A percentile compares a stretch with the other conserved stretches of the same genome.
Conservation (phyloP, 1,284 basidiomycete species). For the Ustilago lituana region DNA sequence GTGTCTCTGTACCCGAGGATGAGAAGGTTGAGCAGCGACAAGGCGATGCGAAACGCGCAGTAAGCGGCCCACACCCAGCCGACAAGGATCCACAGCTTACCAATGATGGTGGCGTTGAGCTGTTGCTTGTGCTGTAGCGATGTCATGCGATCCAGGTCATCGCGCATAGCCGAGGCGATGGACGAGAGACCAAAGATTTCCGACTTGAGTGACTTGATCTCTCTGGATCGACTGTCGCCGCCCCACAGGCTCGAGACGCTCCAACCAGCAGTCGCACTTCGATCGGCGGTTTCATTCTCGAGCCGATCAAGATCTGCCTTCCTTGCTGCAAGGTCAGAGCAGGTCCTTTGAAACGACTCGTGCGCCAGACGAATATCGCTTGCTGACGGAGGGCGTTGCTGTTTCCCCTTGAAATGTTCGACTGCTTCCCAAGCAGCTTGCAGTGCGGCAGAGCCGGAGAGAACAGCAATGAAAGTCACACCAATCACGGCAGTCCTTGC, state of each 20-base stretch:
- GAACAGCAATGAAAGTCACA: conserved; percentile 67
- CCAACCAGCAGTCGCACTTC: conserved; percentile 11
- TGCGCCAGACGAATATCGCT: conserved; percentile 35
- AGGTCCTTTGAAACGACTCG: conserved; percentile 47
- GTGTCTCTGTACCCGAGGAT: conserved; percentile 54
- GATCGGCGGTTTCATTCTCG: conserved; percentile 19
- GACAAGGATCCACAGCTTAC: conserved; percentile 62
- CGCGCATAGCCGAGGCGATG: conserved; percentile 67
- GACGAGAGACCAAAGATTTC: conserved; percentile 68
- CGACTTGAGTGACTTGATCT: conserved; percentile 64
- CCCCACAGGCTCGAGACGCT: conserved; percentile 25
- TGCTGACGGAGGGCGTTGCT: conserved; percentile 28
- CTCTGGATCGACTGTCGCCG: conserved; percentile 38
- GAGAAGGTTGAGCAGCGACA: conserved; percentile 46
- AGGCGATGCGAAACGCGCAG: conserved; percentile 61
- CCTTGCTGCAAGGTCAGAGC: conserved; percentile 42
- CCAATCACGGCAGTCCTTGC: conserved; percentile 68
- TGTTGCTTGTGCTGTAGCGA: conserved; percentile 63
- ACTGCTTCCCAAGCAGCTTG: conserved; percentile 69
- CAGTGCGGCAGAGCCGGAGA: conserved; percentile 68
- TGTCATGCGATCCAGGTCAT: conserved; percentile 65
- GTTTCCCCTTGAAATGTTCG: conserved; percentile 56
- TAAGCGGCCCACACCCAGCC: conserved; percentile 68
- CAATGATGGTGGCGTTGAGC: conserved; percentile 63
- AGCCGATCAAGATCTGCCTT: conserved; percentile 49